phyloP scores from a whole-genome alignment of 345 rosid species.

The Lumnitzera racemosa region DNA sequence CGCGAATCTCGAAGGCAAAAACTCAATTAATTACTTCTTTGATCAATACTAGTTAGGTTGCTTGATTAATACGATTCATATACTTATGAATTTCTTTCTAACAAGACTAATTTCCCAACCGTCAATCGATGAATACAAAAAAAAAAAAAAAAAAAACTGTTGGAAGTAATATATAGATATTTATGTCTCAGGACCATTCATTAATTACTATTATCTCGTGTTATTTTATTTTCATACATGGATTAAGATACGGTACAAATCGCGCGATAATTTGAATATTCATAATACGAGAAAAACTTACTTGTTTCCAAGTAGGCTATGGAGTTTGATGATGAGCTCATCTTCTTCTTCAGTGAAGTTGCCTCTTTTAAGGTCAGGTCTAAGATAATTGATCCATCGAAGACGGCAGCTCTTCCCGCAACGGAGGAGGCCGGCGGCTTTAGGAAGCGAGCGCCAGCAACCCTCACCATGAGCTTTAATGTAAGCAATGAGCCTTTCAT shows the following conservation, averaged over 20 bases:
- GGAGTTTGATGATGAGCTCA: conserved; percentile 72
- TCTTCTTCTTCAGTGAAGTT: conserved; percentile 76
- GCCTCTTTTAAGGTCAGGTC: conserved; percentile 80
- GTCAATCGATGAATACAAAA: too few species aligned
- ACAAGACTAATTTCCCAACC: too few species aligned
- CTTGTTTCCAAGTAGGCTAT: conserved; percentile 78
- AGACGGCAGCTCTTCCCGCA: conserved; percentile 79
- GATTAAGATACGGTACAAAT: too few species aligned
- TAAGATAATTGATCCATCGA: conserved; percentile 74
- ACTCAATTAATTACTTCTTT: too few species aligned
- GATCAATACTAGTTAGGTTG: too few species aligned
- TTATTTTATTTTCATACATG: too few species aligned
- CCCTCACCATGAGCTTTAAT: conserved; percentile 76
- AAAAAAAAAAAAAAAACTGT: too few species aligned
- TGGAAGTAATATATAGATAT: too few species aligned
- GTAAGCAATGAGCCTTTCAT: conserved; percentile 59
- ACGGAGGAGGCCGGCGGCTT: conserved; percentile 74
- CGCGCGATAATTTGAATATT: background rate
- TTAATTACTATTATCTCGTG: too few species aligned
- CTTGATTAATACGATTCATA: background rate
- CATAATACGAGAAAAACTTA: conserved; percentile 12
- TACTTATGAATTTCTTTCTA: too few species aligned
- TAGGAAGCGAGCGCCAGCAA: conserved; percentile 82
- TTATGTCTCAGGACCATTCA: too few species aligned
- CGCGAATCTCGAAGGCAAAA: too few species aligned